Conservation (phyloP, 2,329 filamentous ascomycete species). For the Coleophoma crateriformis region DNA sequence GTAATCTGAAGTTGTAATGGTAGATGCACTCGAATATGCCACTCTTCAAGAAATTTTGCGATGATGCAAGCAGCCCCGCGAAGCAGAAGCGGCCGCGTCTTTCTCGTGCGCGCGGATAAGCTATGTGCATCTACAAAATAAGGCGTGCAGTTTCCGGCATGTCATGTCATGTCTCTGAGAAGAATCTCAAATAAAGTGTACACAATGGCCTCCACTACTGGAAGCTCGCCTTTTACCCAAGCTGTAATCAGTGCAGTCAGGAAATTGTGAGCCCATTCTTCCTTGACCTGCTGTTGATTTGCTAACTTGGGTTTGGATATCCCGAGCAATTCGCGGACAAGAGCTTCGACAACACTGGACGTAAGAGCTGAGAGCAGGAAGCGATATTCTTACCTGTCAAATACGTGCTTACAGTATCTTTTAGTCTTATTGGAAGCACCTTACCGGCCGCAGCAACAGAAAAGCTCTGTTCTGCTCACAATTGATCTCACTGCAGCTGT, state of each 20-base stretch:
- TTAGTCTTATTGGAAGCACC: constrained; percentile 66
- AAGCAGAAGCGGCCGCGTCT: not conserved
- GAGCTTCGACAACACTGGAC: constrained; percentile 93
- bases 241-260: constrained; percentile 75
- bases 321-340: constrained; percentile 84
- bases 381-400: too few species aligned
- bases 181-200: constrained; percentile 4
- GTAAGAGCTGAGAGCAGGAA: constrained; percentile 27
- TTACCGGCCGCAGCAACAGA: constrained; percentile 48
- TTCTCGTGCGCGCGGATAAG: too few species aligned
- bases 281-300: not conserved
- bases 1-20: too few species aligned
- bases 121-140: too few species aligned
- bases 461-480: constrained; percentile 70
- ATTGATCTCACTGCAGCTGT: constrained; percentile 89
- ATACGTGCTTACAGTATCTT: not conserved
- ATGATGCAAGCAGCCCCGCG: not conserved
- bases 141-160: too few species aligned
- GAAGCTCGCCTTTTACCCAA: constrained; percentile 43
- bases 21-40: too few species aligned
- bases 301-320: constrained; percentile 51
- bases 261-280: constrained; percentile 59
- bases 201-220: constrained; percentile 16
- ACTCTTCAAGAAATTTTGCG: too few species aligned
- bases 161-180: constrained; percentile 1